Evolutionary conservation across 139 green algal species (phyloP).

Genomic region (Coccomyxa sp.): DNA sequence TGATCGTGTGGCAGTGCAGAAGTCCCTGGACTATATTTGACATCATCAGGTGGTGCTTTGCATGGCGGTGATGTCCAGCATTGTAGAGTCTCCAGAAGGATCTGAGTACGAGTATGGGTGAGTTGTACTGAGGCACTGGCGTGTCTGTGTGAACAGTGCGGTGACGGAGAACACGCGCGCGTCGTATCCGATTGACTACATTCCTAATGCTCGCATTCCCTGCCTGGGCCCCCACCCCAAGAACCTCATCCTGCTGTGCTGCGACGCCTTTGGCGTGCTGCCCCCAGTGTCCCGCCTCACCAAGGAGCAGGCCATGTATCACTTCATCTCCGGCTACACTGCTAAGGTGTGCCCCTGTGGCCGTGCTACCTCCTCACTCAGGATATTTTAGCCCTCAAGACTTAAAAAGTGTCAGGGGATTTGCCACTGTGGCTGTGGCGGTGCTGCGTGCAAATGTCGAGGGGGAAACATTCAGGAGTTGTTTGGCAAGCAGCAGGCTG

Average conservation of each 20-base stretch:
- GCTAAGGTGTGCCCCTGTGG: slow-evolving; percentile 70
- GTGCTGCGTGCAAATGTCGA: too few relatives aligned
- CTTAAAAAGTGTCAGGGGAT: too few relatives aligned
- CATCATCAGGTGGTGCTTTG: too few relatives aligned
- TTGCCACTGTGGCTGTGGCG: not conserved
- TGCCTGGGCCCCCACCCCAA: slow-evolving; percentile 85
- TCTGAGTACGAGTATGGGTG: not conserved
- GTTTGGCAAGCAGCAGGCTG: too few relatives aligned
- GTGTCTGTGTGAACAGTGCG: slow-evolving; percentile 10
- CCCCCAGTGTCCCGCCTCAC: slow-evolving; percentile 81
- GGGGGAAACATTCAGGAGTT: too few relatives aligned
- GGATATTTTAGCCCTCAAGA: not conserved
- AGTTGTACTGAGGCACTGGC: not conserved
- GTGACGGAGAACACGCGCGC: slow-evolving; percentile 93
- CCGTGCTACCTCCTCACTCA: not conserved
- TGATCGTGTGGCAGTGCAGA: too few relatives aligned
- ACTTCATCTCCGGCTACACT: slow-evolving; percentile 96
- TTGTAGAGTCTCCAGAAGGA: not conserved
- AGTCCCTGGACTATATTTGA: too few relatives aligned
- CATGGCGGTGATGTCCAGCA: not conserved
- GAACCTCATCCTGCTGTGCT: slow-evolving; percentile 86
- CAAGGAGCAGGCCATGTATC: slow-evolving; percentile 94
- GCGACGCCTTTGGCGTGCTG: slow-evolving; percentile 94
- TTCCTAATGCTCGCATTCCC: slow-evolving; percentile 87
- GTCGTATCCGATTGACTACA: slow-evolving; percentile 94